phyloP scores from a whole-genome alignment of 2,329 filamentous ascomycete species.

The Fusarium camptoceras region DNA sequence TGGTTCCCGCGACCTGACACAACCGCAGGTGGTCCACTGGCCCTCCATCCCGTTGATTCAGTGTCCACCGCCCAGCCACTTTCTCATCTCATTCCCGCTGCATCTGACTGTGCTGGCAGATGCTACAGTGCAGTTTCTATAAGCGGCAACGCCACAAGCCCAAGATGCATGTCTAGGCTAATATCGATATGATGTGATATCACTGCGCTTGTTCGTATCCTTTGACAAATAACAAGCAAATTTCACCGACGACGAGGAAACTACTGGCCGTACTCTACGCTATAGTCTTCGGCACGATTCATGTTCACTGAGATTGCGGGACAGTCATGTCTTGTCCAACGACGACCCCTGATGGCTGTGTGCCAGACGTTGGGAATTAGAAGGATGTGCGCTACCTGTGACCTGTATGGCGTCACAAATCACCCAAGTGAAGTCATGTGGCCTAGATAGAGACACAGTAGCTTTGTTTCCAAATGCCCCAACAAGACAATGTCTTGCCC shows the following conservation, averaged over 20 bases:
- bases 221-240: neutral
- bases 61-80: conserved; percentile 23
- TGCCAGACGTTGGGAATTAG: conserved; percentile 15
- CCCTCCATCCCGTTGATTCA: conserved; percentile 20
- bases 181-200: neutral
- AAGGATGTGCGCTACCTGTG: conserved; percentile 39
- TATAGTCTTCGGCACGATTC: neutral
- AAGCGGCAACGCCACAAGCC: conserved; percentile 6
- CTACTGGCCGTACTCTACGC: conserved; percentile 11
- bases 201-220: neutral
- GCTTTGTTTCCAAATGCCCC: conserved; percentile 25
- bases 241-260: conserved; percentile 17
- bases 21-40: conserved; percentile 27
- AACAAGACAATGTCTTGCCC: conserved; percentile 30
- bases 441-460: conserved; percentile 18
- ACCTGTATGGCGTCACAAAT: conserved; percentile 47
- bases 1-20: conserved; percentile 35
- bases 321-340: conserved; percentile 21
- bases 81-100: conserved; percentile 25
- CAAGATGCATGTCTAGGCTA: neutral
- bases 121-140: neutral
- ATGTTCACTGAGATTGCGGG: conserved; percentile 5
- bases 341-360: conserved; percentile 25
- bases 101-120: conserved; percentile 25
- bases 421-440: conserved; percentile 47